phyloP scores from a whole-genome alignment of 345 rosid genomes.

The Populus tremula region DNA sequence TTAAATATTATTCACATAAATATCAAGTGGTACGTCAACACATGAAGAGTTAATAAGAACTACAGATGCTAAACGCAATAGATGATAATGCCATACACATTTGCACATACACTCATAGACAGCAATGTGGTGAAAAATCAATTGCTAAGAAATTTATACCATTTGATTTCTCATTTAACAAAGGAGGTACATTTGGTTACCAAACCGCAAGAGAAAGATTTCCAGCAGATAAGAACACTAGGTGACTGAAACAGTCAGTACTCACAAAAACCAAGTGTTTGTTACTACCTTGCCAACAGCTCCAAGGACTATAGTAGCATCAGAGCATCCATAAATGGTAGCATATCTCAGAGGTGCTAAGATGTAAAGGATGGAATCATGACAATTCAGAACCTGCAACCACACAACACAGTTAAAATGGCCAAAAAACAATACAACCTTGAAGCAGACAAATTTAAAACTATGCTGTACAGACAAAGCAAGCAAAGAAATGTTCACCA shows the following conservation, averaged over 20 bases:
- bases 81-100: background rate
- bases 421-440: background rate
- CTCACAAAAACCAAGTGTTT: constrained; percentile 3
- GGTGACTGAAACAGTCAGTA: background rate
- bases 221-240: background rate
- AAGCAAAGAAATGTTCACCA: background rate
- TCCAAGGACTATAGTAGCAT: constrained; percentile 91
- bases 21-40: background rate
- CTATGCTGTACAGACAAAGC: background rate
- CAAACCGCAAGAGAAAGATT: background rate
- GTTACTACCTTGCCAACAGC: constrained; percentile 93
- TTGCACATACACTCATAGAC: background rate
- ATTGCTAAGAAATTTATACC: background rate
- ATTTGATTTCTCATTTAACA: background rate
- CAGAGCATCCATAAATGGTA: constrained; percentile 94
- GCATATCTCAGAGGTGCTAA: constrained; percentile 90
- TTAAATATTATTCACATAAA: background rate
- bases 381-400: constrained; percentile 90
- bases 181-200: background rate
- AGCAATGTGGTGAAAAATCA: background rate
- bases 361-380: constrained; percentile 89
- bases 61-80: background rate
- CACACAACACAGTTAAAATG: constrained; percentile 13
- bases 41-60: background rate
- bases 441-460: background rate